Evolutionary conservation across 257 asterid genomes (phyloP).

Genomic region (Penstemon davidsonii): DNA sequence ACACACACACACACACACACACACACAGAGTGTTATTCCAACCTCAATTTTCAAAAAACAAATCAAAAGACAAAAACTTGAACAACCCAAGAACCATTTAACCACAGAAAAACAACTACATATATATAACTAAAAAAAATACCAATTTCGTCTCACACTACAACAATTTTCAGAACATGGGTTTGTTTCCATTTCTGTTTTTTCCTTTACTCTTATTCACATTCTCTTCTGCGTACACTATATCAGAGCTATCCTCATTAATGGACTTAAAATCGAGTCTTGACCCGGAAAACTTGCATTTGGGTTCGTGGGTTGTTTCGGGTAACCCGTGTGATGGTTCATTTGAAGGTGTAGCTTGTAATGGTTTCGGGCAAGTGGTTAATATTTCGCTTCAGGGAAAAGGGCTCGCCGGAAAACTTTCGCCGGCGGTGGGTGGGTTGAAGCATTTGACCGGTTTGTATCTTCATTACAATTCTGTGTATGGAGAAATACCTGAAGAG

Average conservation of each 20-base stretch:
- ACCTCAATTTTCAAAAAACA: constrained; percentile 22
- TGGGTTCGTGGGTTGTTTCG: constrained; percentile 67
- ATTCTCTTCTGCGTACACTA: constrained; percentile 33
- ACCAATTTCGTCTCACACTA: not conserved
- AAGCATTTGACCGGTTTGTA: constrained; percentile 75
- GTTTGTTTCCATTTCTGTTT: constrained; percentile 27
- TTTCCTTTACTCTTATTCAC: constrained; percentile 39
- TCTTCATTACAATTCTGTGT: constrained; percentile 77
- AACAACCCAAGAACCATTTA: constrained; percentile 29
- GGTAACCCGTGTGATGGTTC: constrained; percentile 76
- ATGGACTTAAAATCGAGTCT: constrained; percentile 71
- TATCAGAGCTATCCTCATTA: constrained; percentile 53
- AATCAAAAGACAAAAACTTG: constrained; percentile 27
- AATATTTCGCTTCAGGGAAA: constrained; percentile 89
- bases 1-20: not conserved
- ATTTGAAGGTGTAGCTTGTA: constrained; percentile 81
- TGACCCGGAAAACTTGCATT: constrained; percentile 64
- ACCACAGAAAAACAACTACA: constrained; percentile 17
- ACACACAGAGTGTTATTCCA: constrained; percentile 15
- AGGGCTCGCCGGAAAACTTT: constrained; percentile 77
- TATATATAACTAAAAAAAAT: constrained; percentile 9
- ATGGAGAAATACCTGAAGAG: constrained; percentile 76
- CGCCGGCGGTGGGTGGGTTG: constrained; percentile 68
- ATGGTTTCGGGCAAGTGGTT: constrained; percentile 67
- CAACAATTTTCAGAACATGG: constrained; percentile 40